Evolutionary conservation across 805 yeast genomes (phyloP).

Genomic region (Candida adriatica): DNA sequence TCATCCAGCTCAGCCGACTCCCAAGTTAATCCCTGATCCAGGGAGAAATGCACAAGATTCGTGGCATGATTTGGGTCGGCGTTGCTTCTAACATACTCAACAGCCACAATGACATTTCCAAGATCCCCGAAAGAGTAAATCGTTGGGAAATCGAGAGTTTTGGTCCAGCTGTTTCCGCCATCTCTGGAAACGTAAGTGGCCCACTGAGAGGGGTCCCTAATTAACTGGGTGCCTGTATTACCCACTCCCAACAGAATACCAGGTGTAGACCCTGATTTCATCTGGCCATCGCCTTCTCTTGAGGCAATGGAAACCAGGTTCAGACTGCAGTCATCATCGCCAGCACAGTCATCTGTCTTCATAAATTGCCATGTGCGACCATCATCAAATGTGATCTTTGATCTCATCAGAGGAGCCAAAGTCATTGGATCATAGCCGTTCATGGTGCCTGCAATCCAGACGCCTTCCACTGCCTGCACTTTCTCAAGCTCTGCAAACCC

Average conservation of each 20-base stretch:
- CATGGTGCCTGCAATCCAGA: slow-evolving; percentile 44
- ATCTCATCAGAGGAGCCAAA: slow-evolving; percentile 17
- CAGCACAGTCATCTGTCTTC: slow-evolving; percentile 23
- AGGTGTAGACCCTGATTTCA: slow-evolving; percentile 32
- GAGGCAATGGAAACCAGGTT: slow-evolving; percentile 29
- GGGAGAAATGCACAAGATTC: slow-evolving; percentile 43
- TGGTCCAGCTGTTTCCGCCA: slow-evolving; percentile 72
- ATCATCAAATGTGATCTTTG: slow-evolving; percentile 34
- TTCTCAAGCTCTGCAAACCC: slow-evolving; percentile 31
- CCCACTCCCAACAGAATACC: slow-evolving; percentile 41
- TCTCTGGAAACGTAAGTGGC: slow-evolving; percentile 65
- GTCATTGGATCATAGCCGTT: slow-evolving; percentile 15
- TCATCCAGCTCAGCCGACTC: slow-evolving; percentile 37
- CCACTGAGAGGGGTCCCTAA: slow-evolving; percentile 15
- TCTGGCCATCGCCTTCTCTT: slow-evolving; percentile 25
- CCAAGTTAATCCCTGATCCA: slow-evolving; percentile 75
- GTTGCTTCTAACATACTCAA: slow-evolving; percentile 19
- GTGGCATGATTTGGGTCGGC: slow-evolving; percentile 14
- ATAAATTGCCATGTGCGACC: slow-evolving; percentile 30
- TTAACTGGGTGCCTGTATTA: slow-evolving; percentile 24
- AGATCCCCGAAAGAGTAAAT: slow-evolving; percentile 64
- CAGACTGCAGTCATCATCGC: slow-evolving; percentile 27
- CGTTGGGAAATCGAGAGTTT: slow-evolving; percentile 45
- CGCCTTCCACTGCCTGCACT: slow-evolving; percentile 54
- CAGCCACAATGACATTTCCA: slow-evolving; percentile 66